Evolutionary conservation across 495 filamentous ascomycete genomes (phyloP).

Genomic region (Hyaloscypha finlandica): DNA sequence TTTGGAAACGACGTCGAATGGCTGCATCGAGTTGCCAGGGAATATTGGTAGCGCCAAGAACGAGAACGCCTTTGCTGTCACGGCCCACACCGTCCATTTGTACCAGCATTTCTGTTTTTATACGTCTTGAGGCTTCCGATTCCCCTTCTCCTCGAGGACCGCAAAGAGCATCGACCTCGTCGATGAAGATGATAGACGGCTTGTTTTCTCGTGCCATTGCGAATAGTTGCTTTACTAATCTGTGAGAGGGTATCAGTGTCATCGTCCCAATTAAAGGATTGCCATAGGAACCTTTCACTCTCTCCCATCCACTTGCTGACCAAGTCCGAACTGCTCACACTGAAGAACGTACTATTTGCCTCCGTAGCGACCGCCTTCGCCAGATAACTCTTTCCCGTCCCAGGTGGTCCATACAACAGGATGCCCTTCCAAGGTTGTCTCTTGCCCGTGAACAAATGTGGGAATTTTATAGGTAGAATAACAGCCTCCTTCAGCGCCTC

Average conservation of each 20-base stretch:
- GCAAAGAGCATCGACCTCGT: slow-evolving; percentile 97
- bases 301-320: slow-evolving; percentile 99
- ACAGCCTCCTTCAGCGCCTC: slow-evolving; percentile 98
- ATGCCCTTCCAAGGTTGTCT: slow-evolving; percentile 98
- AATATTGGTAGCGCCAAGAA: slow-evolving; percentile 97
- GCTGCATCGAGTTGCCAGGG: slow-evolving; percentile 99
- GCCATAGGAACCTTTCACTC: slow-evolving; percentile 74
- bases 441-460: slow-evolving; percentile 95
- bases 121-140: slow-evolving; percentile 92
- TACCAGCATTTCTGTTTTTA: slow-evolving; percentile 97
- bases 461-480: slow-evolving; percentile 96
- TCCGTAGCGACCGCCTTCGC: slow-evolving; percentile 98
- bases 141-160: slow-evolving; percentile 96
- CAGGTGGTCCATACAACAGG: slow-evolving; percentile 91
- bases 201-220: slow-evolving; percentile 98
- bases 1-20: slow-evolving; percentile 94
- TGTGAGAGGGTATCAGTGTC: slow-evolving; percentile 36
- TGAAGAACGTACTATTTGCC: slow-evolving; percentile 99
- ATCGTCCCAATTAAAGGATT: not conserved
- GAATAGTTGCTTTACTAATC: slow-evolving; percentile 95
- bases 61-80: slow-evolving; percentile 89
- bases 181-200: slow-evolving; percentile 98
- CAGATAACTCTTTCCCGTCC: slow-evolving; percentile 95
- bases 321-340: slow-evolving; percentile 92
- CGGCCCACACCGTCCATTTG: slow-evolving; percentile 99